Base-by-base conservation (phyloP, 108 stramenopile species). In the Cyclotella baltica region DNA sequence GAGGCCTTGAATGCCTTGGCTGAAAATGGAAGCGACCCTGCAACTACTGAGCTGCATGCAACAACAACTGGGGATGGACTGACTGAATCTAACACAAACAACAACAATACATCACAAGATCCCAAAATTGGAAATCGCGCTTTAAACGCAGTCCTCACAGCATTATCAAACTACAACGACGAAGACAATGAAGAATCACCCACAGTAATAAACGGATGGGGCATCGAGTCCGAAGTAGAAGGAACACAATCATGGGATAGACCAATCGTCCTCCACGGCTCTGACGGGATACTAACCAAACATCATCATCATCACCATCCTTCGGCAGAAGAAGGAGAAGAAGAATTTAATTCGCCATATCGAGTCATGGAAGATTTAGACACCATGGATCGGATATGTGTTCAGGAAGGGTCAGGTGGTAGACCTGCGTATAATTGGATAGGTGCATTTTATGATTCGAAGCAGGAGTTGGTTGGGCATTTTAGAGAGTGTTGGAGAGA, bases 151-250 rank as follows among this genome's bases (percentile, higher is more conserved):
- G 77, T 92, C 1, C 62, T 96, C 0, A 84, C 85, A 20, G 90
- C 92, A 4, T 53, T 96, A 33, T 88, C 86, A 64, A 96, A 96
- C 77, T 96, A 96, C 73, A 92, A 91, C 57, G 86, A 88, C 11
- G 65, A 81, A 56, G 84, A 81, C 16, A 35, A 81, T 64, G 28
- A 75, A 1, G 62, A 71, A 43, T 50, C 46, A 23, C 20, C 37
- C 15, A 67, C 69, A 35, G 23, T n/a, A 15, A 56, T 40, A 11
- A 40, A 59, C 37, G 77, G 73, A 68, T 82, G 78, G 84, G 81
- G 74, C 48, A 74, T 80, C 33, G 86, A 75, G 48, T 81, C 80
- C 3, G 61, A 58, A 31, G 31, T 84, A 46, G 86, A 86, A 33
- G 76, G 73, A 46, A 65, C 43, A 35, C 64, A 72, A 37, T 63